Conservation (phyloP, 169 alveolate species). For the Fabrea salina region DNA sequence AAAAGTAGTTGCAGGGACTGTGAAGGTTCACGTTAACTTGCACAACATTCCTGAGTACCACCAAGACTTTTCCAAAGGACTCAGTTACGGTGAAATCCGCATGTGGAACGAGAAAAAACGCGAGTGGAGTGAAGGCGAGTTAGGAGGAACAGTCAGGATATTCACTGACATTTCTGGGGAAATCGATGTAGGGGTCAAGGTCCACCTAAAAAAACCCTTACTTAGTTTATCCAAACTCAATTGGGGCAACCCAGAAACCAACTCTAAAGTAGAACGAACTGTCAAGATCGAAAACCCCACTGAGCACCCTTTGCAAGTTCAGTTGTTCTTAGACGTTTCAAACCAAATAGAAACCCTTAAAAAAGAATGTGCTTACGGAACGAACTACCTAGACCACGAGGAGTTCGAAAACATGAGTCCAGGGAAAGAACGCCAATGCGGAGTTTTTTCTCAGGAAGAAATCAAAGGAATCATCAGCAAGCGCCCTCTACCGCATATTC, state of each 20-base stretch:
- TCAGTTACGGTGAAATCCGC: background rate
- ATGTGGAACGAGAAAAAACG: background rate
- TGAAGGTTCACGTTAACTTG: background rate
- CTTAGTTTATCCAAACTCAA: too few species aligned
- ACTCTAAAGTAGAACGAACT: background rate
- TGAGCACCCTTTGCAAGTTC: background rate
- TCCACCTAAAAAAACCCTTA: too few species aligned
- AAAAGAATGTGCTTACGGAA: too few species aligned
- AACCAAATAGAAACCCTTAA: too few species aligned
- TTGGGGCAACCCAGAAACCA: too few species aligned
- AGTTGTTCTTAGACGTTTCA: too few species aligned
- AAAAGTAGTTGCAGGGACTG: background rate
- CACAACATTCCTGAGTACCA: background rate
- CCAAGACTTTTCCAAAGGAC: background rate
- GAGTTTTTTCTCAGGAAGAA: too few species aligned
- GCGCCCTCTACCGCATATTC: too few species aligned
- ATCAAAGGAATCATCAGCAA: too few species aligned
- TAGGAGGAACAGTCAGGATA: background rate
- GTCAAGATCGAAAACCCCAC: background rate
- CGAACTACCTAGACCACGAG: too few species aligned
- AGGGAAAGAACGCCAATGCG: too few species aligned
- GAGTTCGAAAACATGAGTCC: too few species aligned
- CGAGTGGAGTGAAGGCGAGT: background rate
- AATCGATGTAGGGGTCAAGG: background rate
- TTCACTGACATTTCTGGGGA: background rate